Evolutionary conservation across 164 flowering plant genomes (phyloP), one percentile per base, ranked within the genome.

Genomic region (Tetrastigma voinierianum): DNA sequence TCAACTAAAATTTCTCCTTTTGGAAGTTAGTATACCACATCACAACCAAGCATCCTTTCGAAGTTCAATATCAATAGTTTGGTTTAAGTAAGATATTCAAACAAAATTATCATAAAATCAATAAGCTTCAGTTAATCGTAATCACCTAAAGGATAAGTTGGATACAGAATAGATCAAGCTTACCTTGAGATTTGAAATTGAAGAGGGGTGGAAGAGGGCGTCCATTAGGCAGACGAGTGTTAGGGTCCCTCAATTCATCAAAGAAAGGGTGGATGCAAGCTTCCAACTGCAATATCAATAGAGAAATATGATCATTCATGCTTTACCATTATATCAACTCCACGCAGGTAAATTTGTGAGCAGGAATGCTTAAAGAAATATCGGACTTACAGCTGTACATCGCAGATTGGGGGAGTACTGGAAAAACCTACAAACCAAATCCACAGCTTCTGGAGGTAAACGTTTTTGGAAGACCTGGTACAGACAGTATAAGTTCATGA

Each of bases 181-280:
- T 62, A 91, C 98, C 98, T 76, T 79, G 91, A 24, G 97, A 81
- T 77, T 91, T 93, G 65, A 91, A 93, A 77, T 91, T 93, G 66
- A 91, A 91, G 43, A 93, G 86, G 11, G 98, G 97, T 60, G 98
- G 98, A 67, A 93, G 95, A 55, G 98, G 96, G 48, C 97, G 93
- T 43, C 96, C 97, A 84, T 86, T 93, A 2, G 92, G 97, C 69
- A 93, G 96, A 25, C 98, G 92, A 19, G 91, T 86, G 57, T 76
- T 88, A 46, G 97, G 96, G 68, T 93, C 96, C 73, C 97, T 85
- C 72, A 93, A 72, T 69, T 93, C 98, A 73, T 93, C 98, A 75
- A 93, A 93, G 80, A 93, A 93, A 47, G 98, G 98, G 71, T 93
- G 98, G 64, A 86, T 63, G 61, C 97, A 93, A 57, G 98, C 97